A percentile compares a stretch with the other conserved stretches of the same genome.
These are phyloP conservation scores for Xanthoparmelia taractica DNA, from an alignment of 495 filamentous ascomycete species.

Conservation along the genomic window DNA sequence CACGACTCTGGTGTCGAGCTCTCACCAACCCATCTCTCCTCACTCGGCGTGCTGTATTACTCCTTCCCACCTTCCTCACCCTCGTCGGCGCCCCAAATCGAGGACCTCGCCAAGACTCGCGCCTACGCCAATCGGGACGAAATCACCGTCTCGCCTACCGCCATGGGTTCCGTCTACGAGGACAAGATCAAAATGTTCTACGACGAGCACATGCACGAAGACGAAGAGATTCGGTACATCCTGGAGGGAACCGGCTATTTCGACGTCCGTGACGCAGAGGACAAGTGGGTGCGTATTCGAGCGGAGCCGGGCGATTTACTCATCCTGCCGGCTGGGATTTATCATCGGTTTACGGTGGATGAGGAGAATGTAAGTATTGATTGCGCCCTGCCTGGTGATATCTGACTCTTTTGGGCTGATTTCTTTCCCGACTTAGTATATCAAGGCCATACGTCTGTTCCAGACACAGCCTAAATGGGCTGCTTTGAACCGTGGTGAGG, in stretches of 20 bases:
- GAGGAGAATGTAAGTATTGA: constrained; percentile 63
- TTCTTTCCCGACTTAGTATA: constrained; percentile 54
- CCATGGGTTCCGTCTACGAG: constrained; percentile 73
- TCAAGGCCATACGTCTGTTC: constrained; percentile 91
- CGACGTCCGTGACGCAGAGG: constrained; percentile 64
- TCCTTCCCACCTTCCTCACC: constrained; percentile 41
- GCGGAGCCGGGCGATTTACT: constrained; percentile 65
- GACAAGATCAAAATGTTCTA: constrained; percentile 87
- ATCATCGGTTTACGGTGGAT: constrained; percentile 92
- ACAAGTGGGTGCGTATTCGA: constrained; percentile 75
- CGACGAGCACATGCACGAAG: constrained; percentile 89
- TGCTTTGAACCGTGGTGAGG: constrained; percentile 68
- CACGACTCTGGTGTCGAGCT: constrained; percentile 67
- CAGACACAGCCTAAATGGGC: constrained; percentile 98
- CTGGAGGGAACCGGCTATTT: constrained; percentile 82
- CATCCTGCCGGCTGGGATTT: constrained; percentile 86
- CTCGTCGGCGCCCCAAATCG: constrained; percentile 48
- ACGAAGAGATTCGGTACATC: constrained; percentile 96
- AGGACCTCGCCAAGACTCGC: constrained; percentile 62
- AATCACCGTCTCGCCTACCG: constrained; percentile 72
- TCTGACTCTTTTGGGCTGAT: neutral
- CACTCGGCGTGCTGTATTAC: constrained; percentile 70
- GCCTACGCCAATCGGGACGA: constrained; percentile 93
- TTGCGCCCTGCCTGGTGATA: constrained; percentile 15
- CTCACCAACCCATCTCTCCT: constrained; percentile 49